Base-by-base conservation (phyloP, 768 basidiomycete species). In the Suillus sp. region DNA sequence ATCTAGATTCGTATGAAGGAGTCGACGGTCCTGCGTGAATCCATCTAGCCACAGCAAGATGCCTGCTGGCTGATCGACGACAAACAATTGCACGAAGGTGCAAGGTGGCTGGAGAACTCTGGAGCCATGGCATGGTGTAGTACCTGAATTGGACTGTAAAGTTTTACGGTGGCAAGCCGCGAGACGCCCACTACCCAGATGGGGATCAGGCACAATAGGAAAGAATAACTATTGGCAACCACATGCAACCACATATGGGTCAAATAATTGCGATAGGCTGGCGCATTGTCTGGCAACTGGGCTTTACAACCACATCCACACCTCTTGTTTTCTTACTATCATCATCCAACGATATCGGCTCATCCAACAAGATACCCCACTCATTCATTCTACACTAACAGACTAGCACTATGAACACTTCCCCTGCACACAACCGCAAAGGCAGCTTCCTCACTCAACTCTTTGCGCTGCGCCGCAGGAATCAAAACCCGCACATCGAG, bases 1-100 rank as follows among this genome's bases (percentile, higher is more conserved):
- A 95, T 70, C 84, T 89, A 35, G 78, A 70, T 65, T 79, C 75
- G 61, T 81, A 79, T 34, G 54, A 59, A n/a, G 66, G 1, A 2
- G 43, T 22, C 11, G 43, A 56, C 18, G 60, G 18, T 30, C 58
- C 45, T 34, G 67, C 62, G 40, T 71, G 68, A 27, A 74, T 40
- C 58, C 60, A 60, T 62, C 71, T 65, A 18, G 58, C 27, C 13
- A 55, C 43, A 53, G 40, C 54, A 47, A 62, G 22, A 32, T 11
- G 22, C 37, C 38, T 69, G 53, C 42, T 40, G 53, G 53, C 25
- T 30, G 56, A 57, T 40, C 25, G 56, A 40, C 56, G 25, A 40
- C 25, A 18, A 27, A 27, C 14, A 27, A 57, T 40, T 18, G 56
- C 18, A 22, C 18, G 38, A 57, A 57, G 38, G 56, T 30, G 56